Base-by-base conservation (phyloP, 192 early-diverging fungal species). In the Ambispora gerdemannii region DNA sequence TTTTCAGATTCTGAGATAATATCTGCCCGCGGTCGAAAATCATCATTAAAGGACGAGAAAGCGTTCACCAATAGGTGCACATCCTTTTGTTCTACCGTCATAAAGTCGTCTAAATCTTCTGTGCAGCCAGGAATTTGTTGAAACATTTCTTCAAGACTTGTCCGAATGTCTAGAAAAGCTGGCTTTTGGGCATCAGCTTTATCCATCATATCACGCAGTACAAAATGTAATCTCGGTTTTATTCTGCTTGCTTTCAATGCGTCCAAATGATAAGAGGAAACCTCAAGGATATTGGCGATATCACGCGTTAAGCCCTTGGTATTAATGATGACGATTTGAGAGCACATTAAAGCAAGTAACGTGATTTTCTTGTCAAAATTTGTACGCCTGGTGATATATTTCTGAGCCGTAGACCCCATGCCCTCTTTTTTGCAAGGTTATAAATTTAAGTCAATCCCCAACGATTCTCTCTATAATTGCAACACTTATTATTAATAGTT, bases 181-280 rank as follows among this genome's bases (percentile, higher is more conserved):
- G 52, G 52, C 15, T 24, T 19, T 20, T 24, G 22, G 28, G 22
- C 22, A 13, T 55, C 22, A 15, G 28, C 13, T 3, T 20, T 55
- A 55, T 55, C 22, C 22, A 24, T 19, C 52, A 55, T 55, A 22
- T 55, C 52, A 20, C 52, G 52, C 22, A 55, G 52, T 8, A 55
- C 52, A 11, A 55, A 55, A 22, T 55, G 52, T 24, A 55, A 22
- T 55, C 52, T 20, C 17, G 52, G 52, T 55, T 55, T 55, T 20
- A 27, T 27, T 55, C 28, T 11, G 22, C 52, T 55, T 27, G 22
- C 10, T 55, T 27, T 55, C 2, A 55, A 22, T 11, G 20, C 52
- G 15, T 55, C 52, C 24, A 55, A 27, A 27, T 55, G 52, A 20
- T 27, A 55, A 13, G 52, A 55, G 3, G 52, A 55, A 13, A 55